phyloP scores from a whole-genome alignment of 1,284 basidiomycete species.

The Ustilago hordei region DNA sequence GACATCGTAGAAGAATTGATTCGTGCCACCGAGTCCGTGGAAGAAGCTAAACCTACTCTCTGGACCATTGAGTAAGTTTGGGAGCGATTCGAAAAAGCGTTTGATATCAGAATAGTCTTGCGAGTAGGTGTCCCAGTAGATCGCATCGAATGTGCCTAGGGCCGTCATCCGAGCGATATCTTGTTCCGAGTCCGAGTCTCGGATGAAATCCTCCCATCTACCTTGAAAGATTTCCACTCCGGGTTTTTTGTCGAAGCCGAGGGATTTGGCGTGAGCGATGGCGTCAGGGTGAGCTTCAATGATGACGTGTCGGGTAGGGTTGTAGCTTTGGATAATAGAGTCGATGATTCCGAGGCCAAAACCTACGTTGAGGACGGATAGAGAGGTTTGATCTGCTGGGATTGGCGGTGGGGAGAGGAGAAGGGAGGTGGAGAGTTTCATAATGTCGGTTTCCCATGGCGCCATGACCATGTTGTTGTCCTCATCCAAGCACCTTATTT shows the following conservation, averaged over 20 bases:
- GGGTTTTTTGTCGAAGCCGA: constrained; percentile 57
- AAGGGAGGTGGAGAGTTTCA: constrained; percentile 55
- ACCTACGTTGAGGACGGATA: constrained; percentile 88
- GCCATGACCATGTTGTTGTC: constrained; percentile 78
- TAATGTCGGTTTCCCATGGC: constrained; percentile 72
- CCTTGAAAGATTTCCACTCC: constrained; percentile 64
- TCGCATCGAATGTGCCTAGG: constrained; percentile 80
- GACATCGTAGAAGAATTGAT: constrained; percentile 83
- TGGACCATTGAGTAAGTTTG: constrained; percentile 82
- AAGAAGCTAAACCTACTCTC: constrained; percentile 86
- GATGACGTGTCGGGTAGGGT: constrained; percentile 84
- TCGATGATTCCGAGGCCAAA: constrained; percentile 97
- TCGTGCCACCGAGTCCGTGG: constrained; percentile 95
- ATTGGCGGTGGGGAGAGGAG: constrained; percentile 48
- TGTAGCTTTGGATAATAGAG: constrained; percentile 79
- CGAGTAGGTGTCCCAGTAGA: constrained; percentile 96
- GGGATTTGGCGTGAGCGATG: constrained; percentile 78
- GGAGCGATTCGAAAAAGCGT: constrained; percentile 84
- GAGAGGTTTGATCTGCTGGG: constrained; percentile 68
- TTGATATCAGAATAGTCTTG: constrained; percentile 85
- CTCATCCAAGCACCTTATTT: constrained; percentile 81
- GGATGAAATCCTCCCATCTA: constrained; percentile 76
- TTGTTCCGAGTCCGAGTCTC: constrained; percentile 82
- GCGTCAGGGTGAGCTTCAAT: constrained; percentile 96
- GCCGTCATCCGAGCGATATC: constrained; percentile 79